These are phyloP conservation scores for Phytophthora rubi DNA, from an alignment of 352 stramenopile genomes.

Conservation along the genomic window DNA sequence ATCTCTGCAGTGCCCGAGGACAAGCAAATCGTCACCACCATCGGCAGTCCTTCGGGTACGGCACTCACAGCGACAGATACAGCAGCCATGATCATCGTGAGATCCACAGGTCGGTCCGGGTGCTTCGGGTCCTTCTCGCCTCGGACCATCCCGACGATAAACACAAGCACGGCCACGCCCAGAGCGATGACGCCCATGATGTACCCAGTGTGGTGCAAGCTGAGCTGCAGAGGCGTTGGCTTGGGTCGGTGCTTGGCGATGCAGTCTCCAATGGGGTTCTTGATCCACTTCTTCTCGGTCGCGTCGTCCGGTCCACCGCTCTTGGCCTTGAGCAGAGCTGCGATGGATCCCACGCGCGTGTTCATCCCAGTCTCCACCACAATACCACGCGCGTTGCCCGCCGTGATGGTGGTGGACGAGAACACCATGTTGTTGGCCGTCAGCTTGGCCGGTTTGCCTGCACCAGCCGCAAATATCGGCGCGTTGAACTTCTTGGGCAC, in stretches of 20 bases:
- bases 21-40: slow-evolving; percentile 85
- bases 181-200: slow-evolving; percentile 89
- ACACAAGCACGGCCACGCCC: slow-evolving; percentile 86
- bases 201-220: slow-evolving; percentile 95
- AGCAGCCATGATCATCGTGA: slow-evolving; percentile 96
- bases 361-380: slow-evolving; percentile 81
- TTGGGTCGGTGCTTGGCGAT: slow-evolving; percentile 73
- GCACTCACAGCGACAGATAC: slow-evolving; percentile 89
- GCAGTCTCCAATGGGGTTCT: slow-evolving; percentile 60
- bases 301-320: slow-evolving; percentile 16
- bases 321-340: slow-evolving; percentile 61
- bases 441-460: slow-evolving; percentile 47
- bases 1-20: slow-evolving; percentile 76
- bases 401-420: slow-evolving; percentile 87
- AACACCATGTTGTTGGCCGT: slow-evolving; percentile 94
- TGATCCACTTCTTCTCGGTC: slow-evolving; percentile 37
- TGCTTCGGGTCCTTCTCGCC: slow-evolving; percentile 59
- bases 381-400: slow-evolving; percentile 71
- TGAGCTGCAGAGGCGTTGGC: slow-evolving; percentile 89
- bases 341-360: slow-evolving; percentile 76
- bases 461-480: slow-evolving; percentile 13
- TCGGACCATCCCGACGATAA: slow-evolving; percentile 87
- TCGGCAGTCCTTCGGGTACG: slow-evolving; percentile 78
- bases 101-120: slow-evolving; percentile 79
- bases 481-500: slow-evolving; percentile 74